Evolutionary conservation across 495 filamentous ascomycete species (phyloP).

Genomic region (Penicillium riverlandense): DNA sequence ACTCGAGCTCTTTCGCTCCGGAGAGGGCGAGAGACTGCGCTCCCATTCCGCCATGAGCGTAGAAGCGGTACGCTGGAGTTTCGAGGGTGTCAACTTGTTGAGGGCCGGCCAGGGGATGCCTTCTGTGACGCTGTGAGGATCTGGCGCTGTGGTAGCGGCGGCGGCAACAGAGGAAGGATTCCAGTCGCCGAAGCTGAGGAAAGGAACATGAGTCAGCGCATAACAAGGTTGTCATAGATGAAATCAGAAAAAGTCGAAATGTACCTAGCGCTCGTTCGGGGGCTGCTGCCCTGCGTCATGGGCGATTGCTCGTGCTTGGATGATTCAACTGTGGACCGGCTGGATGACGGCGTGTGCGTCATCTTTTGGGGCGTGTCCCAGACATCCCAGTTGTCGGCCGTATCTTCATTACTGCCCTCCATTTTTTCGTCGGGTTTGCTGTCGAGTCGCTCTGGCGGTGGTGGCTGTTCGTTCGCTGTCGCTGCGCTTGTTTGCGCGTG

Average conservation of each 20-base stretch:
- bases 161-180: slow-evolving; percentile 9
- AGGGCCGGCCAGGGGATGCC: slow-evolving; percentile 64
- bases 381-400: slow-evolving; percentile 57
- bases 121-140: slow-evolving; percentile 33
- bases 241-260: slow-evolving; percentile 28
- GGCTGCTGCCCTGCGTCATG: slow-evolving; percentile 38
- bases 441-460: slow-evolving; percentile 25
- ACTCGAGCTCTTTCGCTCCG: slow-evolving; percentile 12
- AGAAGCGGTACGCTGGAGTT: slow-evolving; percentile 61
- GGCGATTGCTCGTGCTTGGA: slow-evolving; percentile 40
- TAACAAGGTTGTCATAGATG: slow-evolving; percentile 25
- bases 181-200: slow-evolving; percentile 36
- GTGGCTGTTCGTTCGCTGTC: slow-evolving; percentile 29
- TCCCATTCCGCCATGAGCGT: slow-evolving; percentile 80
- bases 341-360: slow-evolving; percentile 40
- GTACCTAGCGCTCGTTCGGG: slow-evolving; percentile 49
- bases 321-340: slow-evolving; percentile 36
- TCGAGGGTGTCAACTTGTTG: slow-evolving; percentile 56
- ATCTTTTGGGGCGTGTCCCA: slow-evolving; percentile 57
- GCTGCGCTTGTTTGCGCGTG: slow-evolving; percentile 17
- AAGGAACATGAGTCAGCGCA: slow-evolving; percentile 20
- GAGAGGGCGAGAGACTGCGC: slow-evolving; percentile 34
- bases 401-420: slow-evolving; percentile 40
- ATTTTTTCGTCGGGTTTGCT: slow-evolving; percentile 10
- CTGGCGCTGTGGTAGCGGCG: slow-evolving; percentile 15